phyloP scores from a whole-genome alignment of 2,329 filamentous ascomycete species.

The Colletotrichum tamarilloi region DNA sequence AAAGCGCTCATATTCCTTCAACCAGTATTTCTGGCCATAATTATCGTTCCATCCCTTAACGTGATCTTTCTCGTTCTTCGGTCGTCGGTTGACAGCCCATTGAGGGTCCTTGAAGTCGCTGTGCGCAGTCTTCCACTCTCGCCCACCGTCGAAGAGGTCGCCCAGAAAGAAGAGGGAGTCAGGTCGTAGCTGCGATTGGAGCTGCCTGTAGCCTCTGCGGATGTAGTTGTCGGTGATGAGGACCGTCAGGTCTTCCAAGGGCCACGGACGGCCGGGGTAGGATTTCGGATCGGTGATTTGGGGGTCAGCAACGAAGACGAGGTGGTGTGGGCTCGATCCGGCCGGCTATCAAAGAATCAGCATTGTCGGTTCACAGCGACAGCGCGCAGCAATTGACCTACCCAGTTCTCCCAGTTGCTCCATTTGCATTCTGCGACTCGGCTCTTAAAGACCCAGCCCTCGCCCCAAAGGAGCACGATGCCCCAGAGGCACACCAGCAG shows the following conservation, averaged over 20 bases:
- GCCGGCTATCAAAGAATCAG: conserved; percentile 67
- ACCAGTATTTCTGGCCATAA: conserved; percentile 87
- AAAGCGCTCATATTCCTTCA: conserved; percentile 87
- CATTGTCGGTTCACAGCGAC: not conserved
- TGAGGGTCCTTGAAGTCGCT: conserved; percentile 69
- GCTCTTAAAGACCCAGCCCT: conserved; percentile 80
- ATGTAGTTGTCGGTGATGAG: conserved; percentile 89
- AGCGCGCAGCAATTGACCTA: conserved; percentile 54
- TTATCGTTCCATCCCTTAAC: conserved; percentile 76
- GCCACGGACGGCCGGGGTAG: conserved; percentile 83
- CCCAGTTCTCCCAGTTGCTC: conserved; percentile 94
- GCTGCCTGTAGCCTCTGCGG: conserved; percentile 80
- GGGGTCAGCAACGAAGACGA: conserved; percentile 88
- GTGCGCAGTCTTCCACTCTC: conserved; percentile 86
- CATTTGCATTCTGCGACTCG: conserved; percentile 81
- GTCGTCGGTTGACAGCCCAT: conserved; percentile 65
- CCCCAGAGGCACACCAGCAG: conserved; percentile 80
- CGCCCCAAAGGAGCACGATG: conserved; percentile 83
- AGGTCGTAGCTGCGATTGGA: conserved; percentile 81
- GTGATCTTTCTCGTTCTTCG: conserved; percentile 62
- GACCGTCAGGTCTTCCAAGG: conserved; percentile 64
- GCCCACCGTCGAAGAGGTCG: conserved; percentile 93
- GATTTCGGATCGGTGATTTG: conserved; percentile 94
- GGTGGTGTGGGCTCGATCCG: conserved; percentile 82
- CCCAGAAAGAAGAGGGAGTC: conserved; percentile 93